phyloP scores from a whole-genome alignment of 116 monocot genomes.

The Dioscorea cayenensis region DNA sequence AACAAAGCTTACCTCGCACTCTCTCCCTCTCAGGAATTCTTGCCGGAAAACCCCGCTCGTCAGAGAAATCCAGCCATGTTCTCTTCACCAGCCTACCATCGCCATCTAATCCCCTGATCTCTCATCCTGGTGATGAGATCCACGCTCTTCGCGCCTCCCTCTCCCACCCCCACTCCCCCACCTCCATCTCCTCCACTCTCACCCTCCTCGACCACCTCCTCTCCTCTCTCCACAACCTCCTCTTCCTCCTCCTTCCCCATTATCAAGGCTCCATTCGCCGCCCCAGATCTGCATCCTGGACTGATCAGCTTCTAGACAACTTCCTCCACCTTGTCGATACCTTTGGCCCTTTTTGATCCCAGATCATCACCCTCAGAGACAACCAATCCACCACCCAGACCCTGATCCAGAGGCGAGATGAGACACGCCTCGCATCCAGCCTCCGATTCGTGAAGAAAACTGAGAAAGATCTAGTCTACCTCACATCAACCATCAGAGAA shows the following conservation, averaged over 20 bases:
- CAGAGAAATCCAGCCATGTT: not conserved
- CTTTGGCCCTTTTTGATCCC: conserved; percentile 14
- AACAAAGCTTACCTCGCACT: not conserved
- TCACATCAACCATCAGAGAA: conserved; percentile 5
- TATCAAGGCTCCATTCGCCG: conserved; percentile 12
- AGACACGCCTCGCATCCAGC: conserved; percentile 14
- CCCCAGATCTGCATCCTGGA: not conserved
- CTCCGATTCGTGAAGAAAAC: conserved; percentile 7
- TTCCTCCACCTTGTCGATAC: conserved; percentile 26
- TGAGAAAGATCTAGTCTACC: conserved; percentile 8
- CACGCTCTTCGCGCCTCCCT: not conserved
- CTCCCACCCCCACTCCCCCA: not conserved
- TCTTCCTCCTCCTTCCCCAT: conserved; percentile 17
- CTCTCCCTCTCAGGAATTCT: not conserved
- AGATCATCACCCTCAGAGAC: not conserved
- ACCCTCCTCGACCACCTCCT: conserved; percentile 4
- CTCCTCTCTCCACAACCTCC: conserved; percentile 13
- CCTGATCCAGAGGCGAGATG: conserved; percentile 12
- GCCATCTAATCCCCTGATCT: not conserved
- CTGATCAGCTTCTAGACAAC: conserved; percentile 22
- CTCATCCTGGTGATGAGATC: not conserved
- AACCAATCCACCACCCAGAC: conserved; percentile 5
- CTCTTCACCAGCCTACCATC: not conserved
- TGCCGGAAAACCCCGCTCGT: not conserved
- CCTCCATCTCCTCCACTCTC: conserved; percentile 6